Evolutionary conservation across 768 basidiomycete genomes (phyloP).

Genomic region (Pisolithus tinctorius): DNA sequence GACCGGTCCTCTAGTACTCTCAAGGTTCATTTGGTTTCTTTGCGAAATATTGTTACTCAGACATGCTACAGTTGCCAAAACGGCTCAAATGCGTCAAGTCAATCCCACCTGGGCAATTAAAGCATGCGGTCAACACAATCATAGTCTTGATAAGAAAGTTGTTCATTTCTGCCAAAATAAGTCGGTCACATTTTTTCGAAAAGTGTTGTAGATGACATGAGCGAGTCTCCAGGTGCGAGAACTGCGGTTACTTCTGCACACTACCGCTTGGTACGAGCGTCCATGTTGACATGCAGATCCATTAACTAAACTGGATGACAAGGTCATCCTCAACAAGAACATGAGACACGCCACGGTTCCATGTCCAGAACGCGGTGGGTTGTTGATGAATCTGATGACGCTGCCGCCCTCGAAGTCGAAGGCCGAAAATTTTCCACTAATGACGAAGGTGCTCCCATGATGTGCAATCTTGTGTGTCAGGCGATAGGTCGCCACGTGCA

Average conservation of each 20-base stretch:
- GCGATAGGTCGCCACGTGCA: slow-evolving; percentile 47
- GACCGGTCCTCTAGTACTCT: slow-evolving; percentile 35
- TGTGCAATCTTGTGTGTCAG: slow-evolving; percentile 47
- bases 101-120: slow-evolving; percentile 36
- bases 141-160: slow-evolving; percentile 36
- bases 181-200: slow-evolving; percentile 19
- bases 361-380: slow-evolving; percentile 49
- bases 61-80: slow-evolving; percentile 34
- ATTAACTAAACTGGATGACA: not conserved
- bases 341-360: slow-evolving; percentile 53
- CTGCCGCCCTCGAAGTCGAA: slow-evolving; percentile 38
- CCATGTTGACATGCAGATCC: not conserved
- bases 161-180: slow-evolving; percentile 51
- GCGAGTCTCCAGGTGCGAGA: slow-evolving; percentile 34
- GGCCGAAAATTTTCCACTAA: slow-evolving; percentile 42
- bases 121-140: slow-evolving; percentile 46
- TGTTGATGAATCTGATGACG: slow-evolving; percentile 40
- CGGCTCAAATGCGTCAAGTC: slow-evolving; percentile 42
- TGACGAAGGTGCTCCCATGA: slow-evolving; percentile 50
- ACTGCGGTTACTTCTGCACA: slow-evolving; percentile 55
- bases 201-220: no score
- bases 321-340: slow-evolving; percentile 50
- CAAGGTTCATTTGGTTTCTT: slow-evolving; percentile 33
- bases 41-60: not conserved
- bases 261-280: slow-evolving; percentile 41